Evolutionary conservation across 768 basidiomycete genomes (phyloP), one percentile per base, ranked within the genome.

Genomic region (Tulasnella sp.): DNA sequence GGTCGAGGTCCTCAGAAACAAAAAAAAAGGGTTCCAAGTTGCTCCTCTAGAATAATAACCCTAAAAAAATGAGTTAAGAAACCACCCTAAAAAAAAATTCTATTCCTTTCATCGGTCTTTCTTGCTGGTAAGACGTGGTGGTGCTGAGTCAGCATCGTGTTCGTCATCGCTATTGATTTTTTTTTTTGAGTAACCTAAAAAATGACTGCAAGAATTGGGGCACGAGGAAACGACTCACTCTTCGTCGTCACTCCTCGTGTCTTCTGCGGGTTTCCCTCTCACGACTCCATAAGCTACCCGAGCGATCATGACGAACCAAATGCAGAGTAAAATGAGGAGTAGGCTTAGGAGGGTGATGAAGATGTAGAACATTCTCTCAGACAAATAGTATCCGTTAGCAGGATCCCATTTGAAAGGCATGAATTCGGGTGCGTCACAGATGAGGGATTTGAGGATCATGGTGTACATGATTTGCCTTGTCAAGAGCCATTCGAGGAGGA

Each of bases 261-360:
- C 93, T 27, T 86, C 78, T 2, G 89, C 91, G 7, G 79, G 82
- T 34, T 73, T 67, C 0, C 84, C 86, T 8, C 67, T 70, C 15
- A 92, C 66, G 29, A 92, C 91, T 24, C 79, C 71, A 66, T 76
- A 87, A n/a, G 86, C 86, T 20, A 95, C 74, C 25, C 78, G 75
- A 57, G 78, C 77, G 56, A 93, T 91, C 79, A 85, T 80, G 58
- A 70, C 69, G 64, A 89, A 88, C 93, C 93, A 96, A 25, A 87
- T 63, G 12, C 77, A 64, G 63, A 89, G 85, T 27, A 71, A 53
- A 2, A 66, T 46, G 47, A 65, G 62, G 5, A 72, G 59, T n/a
- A 61, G 45, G 9, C 44, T 32, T 9, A 69, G 54, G 16, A 66
- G 57, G 7, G 58, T 58, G 37, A 66, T 62, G 61, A 92, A 93